Percentiles rank a stretch among this genome's conserved stretches.
Conservation (phyloP, 306 rosid species). For the Datisca glomerata region DNA sequence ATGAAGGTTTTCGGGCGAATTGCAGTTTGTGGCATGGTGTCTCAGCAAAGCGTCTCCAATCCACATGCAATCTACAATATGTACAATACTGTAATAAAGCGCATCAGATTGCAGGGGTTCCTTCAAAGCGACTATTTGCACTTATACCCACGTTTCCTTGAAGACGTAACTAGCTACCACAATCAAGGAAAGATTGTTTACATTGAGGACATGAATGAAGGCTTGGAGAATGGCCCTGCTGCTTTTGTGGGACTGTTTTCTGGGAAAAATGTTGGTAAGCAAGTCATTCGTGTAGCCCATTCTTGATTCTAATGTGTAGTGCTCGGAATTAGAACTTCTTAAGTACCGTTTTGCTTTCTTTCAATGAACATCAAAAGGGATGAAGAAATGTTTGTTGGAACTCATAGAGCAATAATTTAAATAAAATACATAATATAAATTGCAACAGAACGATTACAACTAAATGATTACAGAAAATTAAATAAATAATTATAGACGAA, state of each 20-base stretch:
- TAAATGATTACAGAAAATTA: too few relatives aligned
- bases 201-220: constrained; percentile 33
- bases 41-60: constrained; percentile 24
- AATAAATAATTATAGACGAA: too few relatives aligned
- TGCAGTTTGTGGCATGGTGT: constrained; percentile 38
- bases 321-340: neutral
- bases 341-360: too few relatives aligned
- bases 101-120: constrained; percentile 34
- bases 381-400: too few relatives aligned
- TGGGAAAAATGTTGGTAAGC: constrained; percentile 40
- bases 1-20: constrained; percentile 37
- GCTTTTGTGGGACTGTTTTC: constrained; percentile 33
- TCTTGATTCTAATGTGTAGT: neutral
- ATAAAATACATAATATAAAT: too few relatives aligned
- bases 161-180: constrained; percentile 21
- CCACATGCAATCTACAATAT: constrained; percentile 26
- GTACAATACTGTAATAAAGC: constrained; percentile 19
- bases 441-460: too few relatives aligned
- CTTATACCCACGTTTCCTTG: constrained; percentile 24
- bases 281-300: constrained; percentile 20
- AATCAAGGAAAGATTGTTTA: constrained; percentile 37
- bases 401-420: too few relatives aligned
- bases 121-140: constrained; percentile 25
- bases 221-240: constrained; percentile 37
- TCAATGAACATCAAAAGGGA: too few relatives aligned